phyloP scores from a whole-genome alignment of 495 filamentous ascomycete genomes.

The Annulohypoxylon nitens region DNA sequence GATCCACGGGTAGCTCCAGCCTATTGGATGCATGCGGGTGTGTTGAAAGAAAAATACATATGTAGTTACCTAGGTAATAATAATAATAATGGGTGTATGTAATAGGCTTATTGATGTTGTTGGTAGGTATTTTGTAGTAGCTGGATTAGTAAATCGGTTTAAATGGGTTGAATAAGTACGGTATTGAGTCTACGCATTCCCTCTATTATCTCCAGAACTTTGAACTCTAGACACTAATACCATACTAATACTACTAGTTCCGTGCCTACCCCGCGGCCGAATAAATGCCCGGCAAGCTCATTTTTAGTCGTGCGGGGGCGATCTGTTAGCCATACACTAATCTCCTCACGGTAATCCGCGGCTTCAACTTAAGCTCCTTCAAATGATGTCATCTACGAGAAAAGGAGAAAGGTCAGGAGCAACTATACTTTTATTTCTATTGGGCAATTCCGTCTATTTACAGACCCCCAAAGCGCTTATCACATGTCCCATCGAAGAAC shows the following conservation, averaged over 20 bases:
- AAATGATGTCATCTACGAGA: constrained; percentile 30
- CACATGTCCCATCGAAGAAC: not conserved
- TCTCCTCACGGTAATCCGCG: constrained; percentile 31
- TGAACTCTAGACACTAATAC: not conserved
- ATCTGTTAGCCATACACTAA: not conserved
- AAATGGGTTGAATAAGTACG: too few species aligned
- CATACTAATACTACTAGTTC: not conserved
- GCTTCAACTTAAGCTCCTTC: constrained; percentile 9
- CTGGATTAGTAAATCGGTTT: too few species aligned
- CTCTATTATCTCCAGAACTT: too few species aligned
- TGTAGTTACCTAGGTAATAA: not conserved
- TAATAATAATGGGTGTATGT: not conserved
- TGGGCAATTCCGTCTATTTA: constrained; percentile 30
- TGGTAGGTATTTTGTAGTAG: too few species aligned
- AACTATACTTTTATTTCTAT: constrained; percentile 11
- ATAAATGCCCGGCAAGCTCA: constrained; percentile 34
- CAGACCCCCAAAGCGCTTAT: not conserved
- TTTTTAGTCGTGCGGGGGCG: constrained; percentile 3
- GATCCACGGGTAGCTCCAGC: not conserved
- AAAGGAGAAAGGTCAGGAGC: not conserved
- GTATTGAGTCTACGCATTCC: too few species aligned
- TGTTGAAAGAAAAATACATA: too few species aligned
- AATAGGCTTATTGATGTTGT: too few species aligned
- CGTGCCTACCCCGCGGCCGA: constrained; percentile 24
- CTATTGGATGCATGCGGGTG: too few species aligned